Percentiles rank a stretch among this genome's conserved stretches.
These are phyloP conservation scores for Cercospora berteroae DNA, from an alignment of 2,329 filamentous ascomycete species.

Conservation along the genomic window DNA sequence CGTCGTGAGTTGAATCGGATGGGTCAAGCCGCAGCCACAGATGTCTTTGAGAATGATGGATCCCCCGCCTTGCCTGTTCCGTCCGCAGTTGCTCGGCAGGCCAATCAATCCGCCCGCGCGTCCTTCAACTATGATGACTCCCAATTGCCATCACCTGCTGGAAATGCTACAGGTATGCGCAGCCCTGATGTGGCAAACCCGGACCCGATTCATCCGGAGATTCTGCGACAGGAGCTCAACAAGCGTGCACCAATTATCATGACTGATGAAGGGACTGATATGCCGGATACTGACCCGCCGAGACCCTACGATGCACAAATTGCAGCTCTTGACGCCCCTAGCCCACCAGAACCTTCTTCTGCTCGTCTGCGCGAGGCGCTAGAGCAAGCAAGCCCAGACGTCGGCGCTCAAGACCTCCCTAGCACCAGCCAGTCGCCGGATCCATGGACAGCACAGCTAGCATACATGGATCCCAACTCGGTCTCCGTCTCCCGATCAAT, in stretches of 20 bases:
- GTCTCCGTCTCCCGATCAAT: not conserved
- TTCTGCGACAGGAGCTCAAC: slow-evolving; percentile 7
- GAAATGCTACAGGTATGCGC: slow-evolving; percentile 12
- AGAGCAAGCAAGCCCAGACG: slow-evolving; percentile 7
- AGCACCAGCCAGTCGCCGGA: slow-evolving; percentile 1
- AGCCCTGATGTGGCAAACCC: slow-evolving; percentile 7
- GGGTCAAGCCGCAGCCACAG: slow-evolving; percentile 4
- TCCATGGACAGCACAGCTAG: slow-evolving; percentile 4
- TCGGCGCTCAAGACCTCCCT: not conserved
- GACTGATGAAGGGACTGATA: slow-evolving; percentile 8
- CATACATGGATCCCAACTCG: slow-evolving; percentile 2
- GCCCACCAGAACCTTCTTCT: slow-evolving; percentile 5
- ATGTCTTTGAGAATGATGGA: slow-evolving; percentile 7
- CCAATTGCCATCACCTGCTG: slow-evolving; percentile 4
- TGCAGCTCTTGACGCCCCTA: slow-evolving; percentile 8
- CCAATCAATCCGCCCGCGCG: not conserved
- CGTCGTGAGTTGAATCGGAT: slow-evolving; percentile 6
- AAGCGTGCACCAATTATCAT: not conserved
- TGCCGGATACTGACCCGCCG: slow-evolving; percentile 8
- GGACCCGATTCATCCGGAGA: slow-evolving; percentile 4
- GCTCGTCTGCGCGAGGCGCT: slow-evolving; percentile 5
- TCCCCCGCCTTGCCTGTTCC: slow-evolving; percentile 2
- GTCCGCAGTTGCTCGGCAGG: not conserved
- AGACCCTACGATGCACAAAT: slow-evolving; percentile 10
- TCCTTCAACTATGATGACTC: not conserved